Evolutionary conservation across 805 yeast genomes (phyloP).

Genomic region (Jamesozyma lodderae): DNA sequence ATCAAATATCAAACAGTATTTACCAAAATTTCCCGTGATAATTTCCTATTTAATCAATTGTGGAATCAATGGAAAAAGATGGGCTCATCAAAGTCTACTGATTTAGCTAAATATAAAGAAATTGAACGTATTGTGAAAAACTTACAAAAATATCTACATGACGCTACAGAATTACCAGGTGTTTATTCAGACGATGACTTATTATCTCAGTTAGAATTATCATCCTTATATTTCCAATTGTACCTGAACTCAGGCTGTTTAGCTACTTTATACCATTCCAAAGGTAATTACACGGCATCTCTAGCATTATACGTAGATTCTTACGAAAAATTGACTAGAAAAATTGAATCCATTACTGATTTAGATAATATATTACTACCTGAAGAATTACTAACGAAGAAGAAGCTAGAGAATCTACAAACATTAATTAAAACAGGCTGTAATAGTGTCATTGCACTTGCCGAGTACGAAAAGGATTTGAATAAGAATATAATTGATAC

Average conservation of each 20-base stretch:
- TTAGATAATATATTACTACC: constrained; percentile 14
- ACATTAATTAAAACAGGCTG: constrained; percentile 33
- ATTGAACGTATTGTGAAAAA: constrained; percentile 31
- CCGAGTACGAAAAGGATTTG: constrained; percentile 27
- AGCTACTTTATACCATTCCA: constrained; percentile 22
- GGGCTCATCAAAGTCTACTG: constrained; percentile 18
- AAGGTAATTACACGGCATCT: constrained; percentile 24
- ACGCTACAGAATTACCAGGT: constrained; percentile 79
- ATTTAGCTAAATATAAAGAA: constrained; percentile 27
- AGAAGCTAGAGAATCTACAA: constrained; percentile 43
- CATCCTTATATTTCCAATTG: constrained; percentile 16
- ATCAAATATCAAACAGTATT: constrained; percentile 59
- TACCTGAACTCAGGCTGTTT: constrained; percentile 21
- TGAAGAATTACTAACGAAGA: constrained; percentile 13
- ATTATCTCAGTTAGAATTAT: constrained; percentile 26
- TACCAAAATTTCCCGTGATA: constrained; percentile 66
- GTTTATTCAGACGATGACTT: constrained; percentile 78
- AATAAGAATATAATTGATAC: constrained; percentile 4
- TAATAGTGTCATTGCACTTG: constrained; percentile 29
- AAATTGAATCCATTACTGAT: constrained; percentile 5
- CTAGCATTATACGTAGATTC: constrained; percentile 25
- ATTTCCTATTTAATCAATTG: constrained; percentile 36
- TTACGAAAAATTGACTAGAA: constrained; percentile 13
- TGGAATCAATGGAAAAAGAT: constrained; percentile 21
- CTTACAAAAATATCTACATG: constrained; percentile 44